Evolutionary conservation across 192 early-diverging fungal genomes (phyloP), one percentile per base, ranked within the genome.

Genomic region (Pilobolus umbonatus): DNA sequence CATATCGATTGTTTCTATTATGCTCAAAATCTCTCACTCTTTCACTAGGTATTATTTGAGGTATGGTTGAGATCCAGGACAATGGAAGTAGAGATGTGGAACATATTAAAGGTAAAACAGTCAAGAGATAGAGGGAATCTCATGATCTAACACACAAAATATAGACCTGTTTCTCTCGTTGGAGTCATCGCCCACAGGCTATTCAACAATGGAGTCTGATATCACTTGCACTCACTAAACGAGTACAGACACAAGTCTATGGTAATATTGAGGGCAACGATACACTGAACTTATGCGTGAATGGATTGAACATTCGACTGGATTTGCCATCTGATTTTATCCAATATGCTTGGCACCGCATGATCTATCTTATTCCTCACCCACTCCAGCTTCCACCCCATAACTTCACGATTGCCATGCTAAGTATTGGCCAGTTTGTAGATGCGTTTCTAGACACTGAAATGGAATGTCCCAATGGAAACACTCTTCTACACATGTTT

Each of bases 401-500:
- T 6, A 82, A 82, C 51, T 82, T 75, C 60, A 48, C 67, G 10
- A 51, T 72, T 3, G 75, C 80, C 0, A 80, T 87, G 9, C 70
- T 61, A 31, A 83, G 85, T 0, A 72, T 87, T 22, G 81, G 76
- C 19, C 61, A 65, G 29, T 71, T 85, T 39, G 77, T 87, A 11
- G 82, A 84, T 30, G 72, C 76, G 0, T 74, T 81, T 39, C 59
- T 76, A 35, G 29, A 21, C 1, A 69, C 79, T 12, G 71, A 68
- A 0, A 21, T 35, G 15, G 49, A 51, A 35, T 63, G 72, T 15
- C 77, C 85, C 0, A 75, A 91, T 68, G 88, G 87, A 15, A 92
- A 90, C 54, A 89, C 87, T 0, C 43, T 94, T 8, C 75, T 94
- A 45, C 72, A 84, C 55, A 91, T 93, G 85, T 91, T 92, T 81